phyloP scores from a whole-genome alignment of 2,329 filamentous ascomycete species.

The Penicillium capsulatum region DNA sequence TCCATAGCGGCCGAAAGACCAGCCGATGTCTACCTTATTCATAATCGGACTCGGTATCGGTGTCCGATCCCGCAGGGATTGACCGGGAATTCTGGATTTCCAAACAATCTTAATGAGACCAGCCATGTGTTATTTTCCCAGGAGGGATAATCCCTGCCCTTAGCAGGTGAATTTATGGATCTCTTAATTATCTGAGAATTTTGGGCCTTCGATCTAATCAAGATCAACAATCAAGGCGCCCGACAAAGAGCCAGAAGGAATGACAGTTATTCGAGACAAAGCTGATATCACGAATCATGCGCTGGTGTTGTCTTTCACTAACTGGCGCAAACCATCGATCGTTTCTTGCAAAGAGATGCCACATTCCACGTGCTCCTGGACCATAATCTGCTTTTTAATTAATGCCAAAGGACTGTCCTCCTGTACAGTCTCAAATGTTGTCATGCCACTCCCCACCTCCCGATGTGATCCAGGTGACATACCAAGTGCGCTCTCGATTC shows the following conservation, averaged over 20 bases:
- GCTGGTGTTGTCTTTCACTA: conserved; percentile 6
- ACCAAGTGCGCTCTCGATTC: conserved; percentile 12
- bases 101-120: not conserved
- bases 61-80: conserved; percentile 5
- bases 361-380: conserved; percentile 8
- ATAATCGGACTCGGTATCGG: conserved; percentile 18
- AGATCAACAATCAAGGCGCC: too few species aligned
- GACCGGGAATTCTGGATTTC: not conserved
- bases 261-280: too few species aligned
- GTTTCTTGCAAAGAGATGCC: conserved; percentile 13
- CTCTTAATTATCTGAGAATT: too few species aligned
- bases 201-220: too few species aligned
- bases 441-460: too few species aligned
- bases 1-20: too few species aligned
- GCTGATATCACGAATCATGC: conserved; percentile 1
- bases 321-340: conserved; percentile 13
- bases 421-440: too few species aligned
- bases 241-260: too few species aligned
- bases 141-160: not conserved
- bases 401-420: conserved; percentile 4
- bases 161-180: too few species aligned
- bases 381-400: conserved; percentile 12
- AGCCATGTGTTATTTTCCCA: not conserved
- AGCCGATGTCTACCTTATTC: too few species aligned
- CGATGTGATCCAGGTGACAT: not conserved